phyloP scores from a whole-genome alignment of 768 basidiomycete species.

The Tulasnella sp. region DNA sequence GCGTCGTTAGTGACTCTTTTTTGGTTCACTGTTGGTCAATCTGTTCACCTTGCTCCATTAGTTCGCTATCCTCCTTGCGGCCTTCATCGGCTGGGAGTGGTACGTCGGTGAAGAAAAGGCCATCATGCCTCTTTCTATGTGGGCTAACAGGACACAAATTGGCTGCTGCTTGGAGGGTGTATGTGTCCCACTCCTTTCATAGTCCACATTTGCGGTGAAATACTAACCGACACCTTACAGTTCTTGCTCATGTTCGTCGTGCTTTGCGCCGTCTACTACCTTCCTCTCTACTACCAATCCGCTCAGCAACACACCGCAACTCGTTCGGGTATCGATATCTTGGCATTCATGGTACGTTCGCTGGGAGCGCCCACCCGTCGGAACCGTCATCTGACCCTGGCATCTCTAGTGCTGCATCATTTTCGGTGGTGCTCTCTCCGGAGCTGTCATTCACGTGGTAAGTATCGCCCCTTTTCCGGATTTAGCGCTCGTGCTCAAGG shows the following conservation, averaged over 20 bases:
- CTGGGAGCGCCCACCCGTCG: not conserved
- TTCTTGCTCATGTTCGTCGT: slow-evolving; percentile 8
- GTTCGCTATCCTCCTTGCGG: not conserved
- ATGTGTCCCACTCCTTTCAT: not conserved
- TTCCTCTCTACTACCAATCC: slow-evolving; percentile 24
- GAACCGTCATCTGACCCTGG: not conserved
- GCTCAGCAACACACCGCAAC: slow-evolving; percentile 27
- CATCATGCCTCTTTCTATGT: slow-evolving; percentile 32
- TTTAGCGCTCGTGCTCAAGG: not conserved
- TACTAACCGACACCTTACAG: not conserved
- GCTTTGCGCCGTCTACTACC: slow-evolving; percentile 18
- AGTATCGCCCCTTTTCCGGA: not conserved
- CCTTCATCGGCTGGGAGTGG: slow-evolving; percentile 28
- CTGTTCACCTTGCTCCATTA: not conserved
- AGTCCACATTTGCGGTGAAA: not conserved
- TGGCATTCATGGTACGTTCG: slow-evolving; percentile 30
- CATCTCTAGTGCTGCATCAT: slow-evolving; percentile 23
- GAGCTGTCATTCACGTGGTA: slow-evolving; percentile 27
- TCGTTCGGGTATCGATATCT: slow-evolving; percentile 32
- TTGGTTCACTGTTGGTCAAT: not conserved
- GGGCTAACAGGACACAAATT: slow-evolving; percentile 30
- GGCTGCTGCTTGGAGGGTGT: slow-evolving; percentile 25
- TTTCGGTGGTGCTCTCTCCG: slow-evolving; percentile 30
- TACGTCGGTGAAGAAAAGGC: slow-evolving; percentile 29
- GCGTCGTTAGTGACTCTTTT: not conserved